phyloP scores from a whole-genome alignment of 2,329 filamentous ascomycete genomes.

The Monilinia laxa region DNA sequence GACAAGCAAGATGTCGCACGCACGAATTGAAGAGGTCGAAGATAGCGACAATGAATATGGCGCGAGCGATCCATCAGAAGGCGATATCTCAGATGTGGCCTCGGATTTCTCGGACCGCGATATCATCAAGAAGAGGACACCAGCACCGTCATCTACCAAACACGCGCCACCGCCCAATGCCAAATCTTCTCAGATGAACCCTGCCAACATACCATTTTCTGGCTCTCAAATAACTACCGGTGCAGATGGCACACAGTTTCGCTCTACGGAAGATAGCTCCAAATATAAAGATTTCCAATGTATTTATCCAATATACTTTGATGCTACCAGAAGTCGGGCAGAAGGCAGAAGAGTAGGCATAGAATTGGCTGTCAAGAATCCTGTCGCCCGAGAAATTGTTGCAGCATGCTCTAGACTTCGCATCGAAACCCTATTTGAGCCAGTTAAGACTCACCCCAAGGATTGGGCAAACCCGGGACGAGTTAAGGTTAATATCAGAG shows the following conservation, averaged over 20 bases:
- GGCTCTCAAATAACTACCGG: constrained; percentile 42
- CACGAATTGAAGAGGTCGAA: constrained; percentile 88
- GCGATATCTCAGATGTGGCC: constrained; percentile 68
- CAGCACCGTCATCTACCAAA: constrained; percentile 23
- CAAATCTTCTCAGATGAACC: constrained; percentile 43
- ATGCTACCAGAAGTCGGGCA: constrained; percentile 68
- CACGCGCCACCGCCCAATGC: constrained; percentile 40
- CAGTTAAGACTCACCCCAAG: constrained; percentile 88
- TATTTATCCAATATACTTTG: constrained; percentile 95
- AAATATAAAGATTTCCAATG: constrained; percentile 78
- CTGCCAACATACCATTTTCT: constrained; percentile 43
- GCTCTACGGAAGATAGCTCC: constrained; percentile 48
- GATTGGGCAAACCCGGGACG: constrained; percentile 97
- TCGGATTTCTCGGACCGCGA: constrained; percentile 54
- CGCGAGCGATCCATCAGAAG: constrained; percentile 75
- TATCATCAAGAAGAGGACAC: constrained; percentile 35
- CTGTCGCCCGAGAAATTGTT: constrained; percentile 84
- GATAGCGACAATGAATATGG: constrained; percentile 61
- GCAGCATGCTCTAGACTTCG: constrained; percentile 76
- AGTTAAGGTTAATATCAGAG: constrained; percentile 73
- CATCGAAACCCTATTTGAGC: constrained; percentile 77
- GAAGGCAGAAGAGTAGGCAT: constrained; percentile 77
- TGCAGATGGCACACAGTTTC: constrained; percentile 42
- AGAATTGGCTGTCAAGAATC: constrained; percentile 74
- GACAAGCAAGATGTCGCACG: constrained; percentile 67